Conservation (phyloP, 352 stramenopile species). For the Aphanomyces cochlioides region DNA sequence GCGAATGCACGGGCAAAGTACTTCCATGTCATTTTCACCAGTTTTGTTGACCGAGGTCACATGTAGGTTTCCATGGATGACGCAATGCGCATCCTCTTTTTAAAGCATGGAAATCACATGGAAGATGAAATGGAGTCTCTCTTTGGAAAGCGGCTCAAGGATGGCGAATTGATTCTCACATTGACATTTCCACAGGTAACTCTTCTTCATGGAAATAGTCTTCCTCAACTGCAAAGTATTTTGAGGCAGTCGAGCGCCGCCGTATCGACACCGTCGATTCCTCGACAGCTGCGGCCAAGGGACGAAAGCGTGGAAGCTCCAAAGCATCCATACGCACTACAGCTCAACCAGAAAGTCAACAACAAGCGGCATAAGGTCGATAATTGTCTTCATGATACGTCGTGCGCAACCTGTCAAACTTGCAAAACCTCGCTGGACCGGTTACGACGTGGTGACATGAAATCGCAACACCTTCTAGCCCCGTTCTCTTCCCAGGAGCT, state of each 20-base stretch:
- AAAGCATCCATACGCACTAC: too few relatives aligned
- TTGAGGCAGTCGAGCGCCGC: slow-evolving; percentile 1
- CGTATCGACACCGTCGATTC: slow-evolving; percentile 17
- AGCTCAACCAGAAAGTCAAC: too few relatives aligned
- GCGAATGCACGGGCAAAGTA: slow-evolving; percentile 51
- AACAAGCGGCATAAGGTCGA: too few relatives aligned
- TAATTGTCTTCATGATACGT: too few relatives aligned
- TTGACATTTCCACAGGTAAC: slow-evolving; percentile 56
- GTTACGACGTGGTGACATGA: too few relatives aligned
- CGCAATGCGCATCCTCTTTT: slow-evolving; percentile 64
- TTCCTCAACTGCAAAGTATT: not conserved
- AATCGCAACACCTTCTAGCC: too few relatives aligned
- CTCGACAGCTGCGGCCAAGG: not conserved
- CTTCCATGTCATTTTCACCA: not conserved
- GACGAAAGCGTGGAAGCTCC: not conserved
- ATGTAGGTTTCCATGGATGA: slow-evolving; percentile 59
- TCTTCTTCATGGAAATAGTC: not conserved
- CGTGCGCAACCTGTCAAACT: too few relatives aligned
- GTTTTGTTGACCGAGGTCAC: not conserved
- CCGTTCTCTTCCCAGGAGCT: too few relatives aligned
- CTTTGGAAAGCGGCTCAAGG: slow-evolving; percentile 59
- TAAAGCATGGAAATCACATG: slow-evolving; percentile 70
- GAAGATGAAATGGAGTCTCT: slow-evolving; percentile 74
- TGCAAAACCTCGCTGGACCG: too few relatives aligned
- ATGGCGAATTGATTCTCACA: slow-evolving; percentile 49